Base-by-base conservation (phyloP, 2,329 filamentous ascomycete genomes). In the Fusarium torulosum region DNA sequence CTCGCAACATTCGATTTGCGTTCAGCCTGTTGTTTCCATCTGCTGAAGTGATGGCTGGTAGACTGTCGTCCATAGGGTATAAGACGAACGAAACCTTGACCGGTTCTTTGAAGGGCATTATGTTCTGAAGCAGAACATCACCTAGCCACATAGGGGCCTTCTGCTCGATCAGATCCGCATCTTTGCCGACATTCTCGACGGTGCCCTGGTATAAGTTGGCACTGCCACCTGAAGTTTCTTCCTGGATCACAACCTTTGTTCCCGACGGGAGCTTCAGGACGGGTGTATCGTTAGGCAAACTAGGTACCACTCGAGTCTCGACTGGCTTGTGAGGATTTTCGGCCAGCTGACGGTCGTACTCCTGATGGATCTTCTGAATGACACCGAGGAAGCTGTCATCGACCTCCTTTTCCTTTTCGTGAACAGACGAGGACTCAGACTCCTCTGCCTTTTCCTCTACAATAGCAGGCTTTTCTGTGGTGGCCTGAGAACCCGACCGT, bases 11-110 rank as follows among this genome's bases (percentile, higher is more conserved):
- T 55, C 95, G 88, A 75, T 98, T 99, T 13, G 96, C 96, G 76
- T 98, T 99, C 51, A 99, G 85, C 23, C 96, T 90, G 69, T 94
- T 95, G 77, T 95, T 97, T 52, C 90, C 91, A 75, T 97, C 94
- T 6, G 88, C 79, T 23, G 89, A 87, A 31, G 91, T 87, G 49
- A 97, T 91, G 54, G 85, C 86, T 1, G 94, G 93, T 52, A 98
- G 81, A 27, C 55, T 70, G 25, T 85, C 80, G 69, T 93, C 90
- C 72, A 92, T 85, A 0, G 96, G 94, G 71, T 96, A 88, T 23
- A 99, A 84, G 17, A 97, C 87, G 75, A 99, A 99, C 5, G 93
- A 94, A n/a, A 98, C 90, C 83, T 99, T 99, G 71, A 95, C 88
- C 2, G 94, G 90, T n/a, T 98, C 96, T 81, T 98, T 98, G 60